Base-by-base conservation (phyloP, 2,329 filamentous ascomycete species). In the Colletotrichum incanum region DNA sequence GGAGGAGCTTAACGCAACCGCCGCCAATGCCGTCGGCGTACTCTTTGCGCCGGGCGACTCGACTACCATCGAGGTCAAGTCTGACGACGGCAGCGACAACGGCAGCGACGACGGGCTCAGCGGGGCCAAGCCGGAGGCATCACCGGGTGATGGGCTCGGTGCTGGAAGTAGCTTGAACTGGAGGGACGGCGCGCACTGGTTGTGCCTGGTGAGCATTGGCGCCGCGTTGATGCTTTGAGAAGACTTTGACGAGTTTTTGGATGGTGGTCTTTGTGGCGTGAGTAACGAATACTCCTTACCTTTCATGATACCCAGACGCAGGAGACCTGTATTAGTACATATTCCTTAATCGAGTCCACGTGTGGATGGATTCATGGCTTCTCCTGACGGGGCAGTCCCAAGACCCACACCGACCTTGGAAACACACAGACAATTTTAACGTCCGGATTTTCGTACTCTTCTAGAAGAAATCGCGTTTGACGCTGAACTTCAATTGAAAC, bases 21-120 rank as follows among this genome's bases (percentile, higher is more conserved):
- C 79, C 5, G 84, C 86, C 50, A 83, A 87, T 65, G 76, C 78
- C 50, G 78, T 88, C 37, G 85, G 85, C 20, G 77, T 87, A 26
- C 79, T 89, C 47, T 87, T 89, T 75, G 86, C 86, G 11, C 87
- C 87, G 0, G 86, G 85, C n/a, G 84, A 86, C 71, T 82, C 86
- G 26, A 88, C 84, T 0, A 76, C 82, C 14, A 76, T 88, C n/a
- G 77, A 88, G 72, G 82, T 81, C 28, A 73, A 73, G 67, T 60
- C 59, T 75, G 31, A 74, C 60, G 12, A 65, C 75, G 31, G 75
- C 61, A n/a, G 62, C 68, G 20, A 62, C 76, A 26, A 73, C 55
- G 20, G 66, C 70, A 71, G 71, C 47, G 73, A 71, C 0, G 67
- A 80, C 67, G 80, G 78, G 26, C 74, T 80, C 12, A 77, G 80